Percentiles rank a stretch among this genome's conserved stretches.
These are phyloP conservation scores for Ophiostoma montium DNA, from an alignment of 2,329 filamentous ascomycete species.

Conservation along the genomic window DNA sequence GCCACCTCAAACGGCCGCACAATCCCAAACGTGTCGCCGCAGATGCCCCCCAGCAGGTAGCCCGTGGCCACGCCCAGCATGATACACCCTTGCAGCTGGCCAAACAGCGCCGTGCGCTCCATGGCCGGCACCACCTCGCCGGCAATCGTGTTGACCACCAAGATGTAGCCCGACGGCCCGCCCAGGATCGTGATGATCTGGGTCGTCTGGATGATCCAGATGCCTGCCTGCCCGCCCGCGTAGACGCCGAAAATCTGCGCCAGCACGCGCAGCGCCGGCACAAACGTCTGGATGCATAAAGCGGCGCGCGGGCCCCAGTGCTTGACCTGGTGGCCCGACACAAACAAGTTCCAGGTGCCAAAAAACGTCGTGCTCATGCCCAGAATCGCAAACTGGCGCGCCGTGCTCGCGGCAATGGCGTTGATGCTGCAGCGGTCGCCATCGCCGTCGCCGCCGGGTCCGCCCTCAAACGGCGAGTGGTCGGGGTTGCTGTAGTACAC, in stretches of 20 bases:
- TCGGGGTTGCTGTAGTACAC: constrained; percentile 42
- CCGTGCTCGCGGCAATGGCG: constrained; percentile 50
- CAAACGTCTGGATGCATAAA: constrained; percentile 46
- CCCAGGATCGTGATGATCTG: constrained; percentile 56
- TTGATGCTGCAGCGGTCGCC: constrained; percentile 44
- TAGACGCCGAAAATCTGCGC: constrained; percentile 52
- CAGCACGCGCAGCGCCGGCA: constrained; percentile 48
- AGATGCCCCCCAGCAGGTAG: constrained; percentile 40
- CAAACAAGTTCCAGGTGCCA: constrained; percentile 49
- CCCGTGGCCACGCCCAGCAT: constrained; percentile 54
- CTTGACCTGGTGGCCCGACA: constrained; percentile 54
- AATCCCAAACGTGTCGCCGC: constrained; percentile 50
- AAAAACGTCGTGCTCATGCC: constrained; percentile 55
- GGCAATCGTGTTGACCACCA: constrained; percentile 54
- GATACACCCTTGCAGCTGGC: constrained; percentile 49
- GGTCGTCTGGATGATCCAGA: constrained; percentile 51
- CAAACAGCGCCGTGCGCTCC: constrained; percentile 49
- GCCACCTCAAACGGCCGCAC: constrained; percentile 51
- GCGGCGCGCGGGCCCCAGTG: constrained; percentile 48
- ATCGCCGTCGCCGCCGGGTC: too few species aligned
- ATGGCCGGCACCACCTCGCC: constrained; percentile 48
- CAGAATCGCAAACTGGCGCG: constrained; percentile 48
- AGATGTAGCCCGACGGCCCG: constrained; percentile 42
- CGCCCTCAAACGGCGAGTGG: constrained; percentile 35
- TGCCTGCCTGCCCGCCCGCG: constrained; percentile 45